These are phyloP conservation scores for Taiwanofungus camphoratus DNA, from an alignment of 1,284 basidiomycete species.

Conservation along the genomic window DNA sequence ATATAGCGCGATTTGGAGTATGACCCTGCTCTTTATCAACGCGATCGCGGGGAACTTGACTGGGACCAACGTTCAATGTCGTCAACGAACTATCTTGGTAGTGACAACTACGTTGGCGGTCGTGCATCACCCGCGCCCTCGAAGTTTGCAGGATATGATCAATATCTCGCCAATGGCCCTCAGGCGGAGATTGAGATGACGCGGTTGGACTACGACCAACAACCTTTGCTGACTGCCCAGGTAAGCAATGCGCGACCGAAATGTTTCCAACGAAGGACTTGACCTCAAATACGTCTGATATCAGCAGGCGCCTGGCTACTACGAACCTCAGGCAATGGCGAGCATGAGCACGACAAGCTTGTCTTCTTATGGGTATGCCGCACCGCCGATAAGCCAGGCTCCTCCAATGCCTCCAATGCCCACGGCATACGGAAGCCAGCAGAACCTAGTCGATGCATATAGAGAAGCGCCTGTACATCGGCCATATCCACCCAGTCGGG, in stretches of 20 bases:
- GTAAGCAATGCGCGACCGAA: conserved; percentile 2
- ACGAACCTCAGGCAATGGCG: conserved; percentile 19
- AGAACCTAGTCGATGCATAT: conserved; percentile 18
- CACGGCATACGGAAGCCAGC: conserved; percentile 7
- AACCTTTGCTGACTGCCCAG: conserved; percentile 44
- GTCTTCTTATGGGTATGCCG: conserved; percentile 11
- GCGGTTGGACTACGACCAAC: conserved; percentile 45
- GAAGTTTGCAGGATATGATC: conserved; percentile 38
- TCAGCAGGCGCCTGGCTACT: conserved; percentile 23
- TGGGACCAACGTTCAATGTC: conserved; percentile 73
- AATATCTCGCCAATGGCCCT: conserved; percentile 45
- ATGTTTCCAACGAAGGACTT: not conserved
- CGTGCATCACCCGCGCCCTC: conserved; percentile 41
- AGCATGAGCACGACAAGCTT: conserved; percentile 22
- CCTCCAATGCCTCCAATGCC: conserved; percentile 16
- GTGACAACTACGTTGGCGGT: conserved; percentile 33
- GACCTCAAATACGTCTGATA: not conserved
- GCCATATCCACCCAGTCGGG: conserved; percentile 14
- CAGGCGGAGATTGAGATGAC: conserved; percentile 51
- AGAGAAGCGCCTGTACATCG: conserved; percentile 28
- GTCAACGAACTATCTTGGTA: conserved; percentile 48
- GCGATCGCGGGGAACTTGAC: conserved; percentile 74
- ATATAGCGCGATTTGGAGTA: conserved; percentile 65
- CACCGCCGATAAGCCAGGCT: conserved; percentile 12
- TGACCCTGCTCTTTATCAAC: conserved; percentile 65